These are phyloP conservation scores for Scenedesmus sp. DNA, from an alignment of 163 green algal genomes.

Conservation along the genomic window DNA sequence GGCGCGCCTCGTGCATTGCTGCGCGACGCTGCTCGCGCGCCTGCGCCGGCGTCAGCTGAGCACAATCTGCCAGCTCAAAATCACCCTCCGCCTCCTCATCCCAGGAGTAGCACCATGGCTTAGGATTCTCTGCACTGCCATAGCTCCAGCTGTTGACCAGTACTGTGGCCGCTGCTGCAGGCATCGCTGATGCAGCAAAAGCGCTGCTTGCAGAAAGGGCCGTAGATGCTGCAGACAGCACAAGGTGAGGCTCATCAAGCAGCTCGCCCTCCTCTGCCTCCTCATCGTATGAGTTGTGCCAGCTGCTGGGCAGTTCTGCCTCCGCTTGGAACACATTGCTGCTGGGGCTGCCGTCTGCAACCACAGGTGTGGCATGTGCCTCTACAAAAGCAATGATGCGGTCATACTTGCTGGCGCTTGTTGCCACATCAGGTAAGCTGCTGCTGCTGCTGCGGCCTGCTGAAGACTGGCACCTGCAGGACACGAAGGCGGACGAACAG, in stretches of 20 bases:
- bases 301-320: neutral
- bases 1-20: conserved; percentile 29
- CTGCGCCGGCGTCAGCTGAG: neutral
- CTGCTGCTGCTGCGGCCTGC: neutral
- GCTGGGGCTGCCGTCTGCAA: neutral
- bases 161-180: neutral
- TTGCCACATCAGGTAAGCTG: neutral
- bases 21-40: neutral
- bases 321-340: neutral
- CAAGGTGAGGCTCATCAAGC: conserved; percentile 17
- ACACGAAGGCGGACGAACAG: neutral
- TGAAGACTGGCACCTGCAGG: conserved; percentile 5
- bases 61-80: conserved; percentile 33
- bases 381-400: conserved; percentile 55
- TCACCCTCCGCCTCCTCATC: conserved; percentile 54
- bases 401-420: conserved; percentile 52
- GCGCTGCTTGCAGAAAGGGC: conserved; percentile 2
- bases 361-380: conserved; percentile 30
- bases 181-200: neutral
- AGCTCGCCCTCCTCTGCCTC: conserved; percentile 55
- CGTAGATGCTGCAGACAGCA: neutral
- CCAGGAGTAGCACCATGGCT: conserved; percentile 42
- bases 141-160: conserved; percentile 4
- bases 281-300: conserved; percentile 57
- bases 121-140: conserved; percentile 14